Conservation (phyloP, 345 rosid genomes). For the Hibiscus tridactylites region DNA sequence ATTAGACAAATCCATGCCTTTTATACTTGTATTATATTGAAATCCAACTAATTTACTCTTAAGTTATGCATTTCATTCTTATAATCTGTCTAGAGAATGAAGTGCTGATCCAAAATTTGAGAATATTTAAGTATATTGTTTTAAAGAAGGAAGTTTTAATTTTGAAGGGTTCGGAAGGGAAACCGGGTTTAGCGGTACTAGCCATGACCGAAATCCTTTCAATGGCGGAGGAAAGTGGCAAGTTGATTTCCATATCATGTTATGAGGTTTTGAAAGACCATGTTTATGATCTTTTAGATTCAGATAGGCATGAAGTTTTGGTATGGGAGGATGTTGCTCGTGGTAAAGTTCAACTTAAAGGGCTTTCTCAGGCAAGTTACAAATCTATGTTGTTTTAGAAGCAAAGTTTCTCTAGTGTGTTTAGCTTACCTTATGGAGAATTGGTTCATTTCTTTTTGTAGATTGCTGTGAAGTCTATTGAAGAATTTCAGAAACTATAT, state of each 20-base stretch:
- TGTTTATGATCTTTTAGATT: constrained; percentile 43
- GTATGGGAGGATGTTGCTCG: constrained; percentile 41
- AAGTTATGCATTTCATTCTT: too few relatives aligned
- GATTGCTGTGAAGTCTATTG: constrained; percentile 46
- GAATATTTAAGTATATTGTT: not conserved
- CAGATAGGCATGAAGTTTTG: constrained; percentile 32
- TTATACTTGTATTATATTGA: too few relatives aligned
- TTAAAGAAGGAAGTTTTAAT: not conserved
- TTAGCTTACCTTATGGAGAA: constrained; percentile 3
- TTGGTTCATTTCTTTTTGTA: constrained; percentile 17
- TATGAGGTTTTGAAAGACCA: constrained; percentile 51
- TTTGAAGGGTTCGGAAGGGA: constrained; percentile 49
- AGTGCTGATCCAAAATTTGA: too few relatives aligned
- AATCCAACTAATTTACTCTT: too few relatives aligned
- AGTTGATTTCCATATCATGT: constrained; percentile 28
- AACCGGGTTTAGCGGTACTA: constrained; percentile 39
- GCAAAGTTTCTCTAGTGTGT: not conserved
- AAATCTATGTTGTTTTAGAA: not conserved
- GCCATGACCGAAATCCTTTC: constrained; percentile 40
- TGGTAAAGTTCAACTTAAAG: constrained; percentile 58
- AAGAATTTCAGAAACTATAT: constrained; percentile 46
- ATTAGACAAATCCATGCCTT: too few relatives aligned
- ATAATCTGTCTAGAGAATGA: too few relatives aligned
- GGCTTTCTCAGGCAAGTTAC: constrained; percentile 66
- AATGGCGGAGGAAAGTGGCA: constrained; percentile 31